Conservation (phyloP, 371 early-diverging fungal species). For the Fennellomyces sp. region DNA sequence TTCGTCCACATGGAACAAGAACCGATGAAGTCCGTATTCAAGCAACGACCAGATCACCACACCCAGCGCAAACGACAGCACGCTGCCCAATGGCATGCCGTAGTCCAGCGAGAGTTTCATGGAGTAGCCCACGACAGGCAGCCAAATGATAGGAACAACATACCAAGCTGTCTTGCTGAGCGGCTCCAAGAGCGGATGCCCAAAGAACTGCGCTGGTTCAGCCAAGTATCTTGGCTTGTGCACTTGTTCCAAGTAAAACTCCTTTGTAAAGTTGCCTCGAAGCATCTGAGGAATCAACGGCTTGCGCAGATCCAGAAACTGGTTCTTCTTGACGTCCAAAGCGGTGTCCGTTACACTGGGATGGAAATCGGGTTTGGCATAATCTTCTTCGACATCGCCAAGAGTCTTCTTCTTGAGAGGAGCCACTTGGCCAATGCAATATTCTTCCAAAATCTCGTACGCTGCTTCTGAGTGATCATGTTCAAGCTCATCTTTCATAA, state of each 20-base stretch:
- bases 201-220: constrained; percentile 83
- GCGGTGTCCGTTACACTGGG: constrained; percentile 47
- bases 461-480: constrained; percentile 81
- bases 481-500: constrained; percentile 73
- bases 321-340: constrained; percentile 54
- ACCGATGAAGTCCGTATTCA: constrained; percentile 89
- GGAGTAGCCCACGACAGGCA: constrained; percentile 64
- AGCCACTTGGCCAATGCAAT: constrained; percentile 67
- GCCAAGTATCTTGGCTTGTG: constrained; percentile 87
- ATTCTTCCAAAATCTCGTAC: constrained; percentile 75
- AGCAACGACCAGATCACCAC: constrained; percentile 82
- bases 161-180: constrained; percentile 92
- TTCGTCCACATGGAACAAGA: constrained; percentile 91
- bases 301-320: constrained; percentile 82
- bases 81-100: constrained; percentile 32
- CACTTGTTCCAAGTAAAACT: constrained; percentile 87
- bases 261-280: constrained; percentile 68
- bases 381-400: constrained; percentile 20
- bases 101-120: constrained; percentile 28
- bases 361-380: constrained; percentile 53
- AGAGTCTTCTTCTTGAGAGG: constrained; percentile 20
- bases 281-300: constrained; percentile 88
- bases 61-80: constrained; percentile 59
- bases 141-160: constrained; percentile 88
- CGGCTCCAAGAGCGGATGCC: constrained; percentile 71